Evolutionary conservation across 169 alveolate genomes (phyloP).

Genomic region (Eimeria brunetti): DNA sequence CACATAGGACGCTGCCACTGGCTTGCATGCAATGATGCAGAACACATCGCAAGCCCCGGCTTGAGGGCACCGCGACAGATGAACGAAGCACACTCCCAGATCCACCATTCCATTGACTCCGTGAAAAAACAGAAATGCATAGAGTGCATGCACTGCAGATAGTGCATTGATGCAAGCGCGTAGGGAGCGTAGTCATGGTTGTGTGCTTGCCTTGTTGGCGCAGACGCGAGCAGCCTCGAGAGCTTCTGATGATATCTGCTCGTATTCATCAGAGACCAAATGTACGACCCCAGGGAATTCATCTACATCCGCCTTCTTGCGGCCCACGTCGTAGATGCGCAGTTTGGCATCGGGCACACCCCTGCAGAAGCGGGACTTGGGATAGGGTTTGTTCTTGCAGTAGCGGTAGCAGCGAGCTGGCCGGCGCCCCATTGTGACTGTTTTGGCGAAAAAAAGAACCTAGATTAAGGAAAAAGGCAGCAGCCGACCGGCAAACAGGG

Average conservation of each 20-base stretch:
- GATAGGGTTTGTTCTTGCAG: conserved; percentile 99
- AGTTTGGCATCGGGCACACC: conserved; percentile 99
- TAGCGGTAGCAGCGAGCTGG: conserved; percentile 99
- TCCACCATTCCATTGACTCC: not conserved
- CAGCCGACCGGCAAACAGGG: not conserved
- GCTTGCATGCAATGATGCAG: not conserved
- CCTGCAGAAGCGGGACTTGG: conserved; percentile 99
- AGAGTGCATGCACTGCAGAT: not conserved
- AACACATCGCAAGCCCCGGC: not conserved
- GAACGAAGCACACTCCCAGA: not conserved
- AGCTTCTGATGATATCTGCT: conserved; percentile 99
- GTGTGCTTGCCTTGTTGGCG: conserved; percentile 94
- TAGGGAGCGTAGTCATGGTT: not conserved
- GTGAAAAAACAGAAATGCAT: not conserved
- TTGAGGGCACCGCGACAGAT: not conserved
- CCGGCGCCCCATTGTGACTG: conserved; percentile 98
- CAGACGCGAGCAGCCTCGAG: conserved; percentile 99
- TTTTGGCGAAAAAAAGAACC: not conserved
- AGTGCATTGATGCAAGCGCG: not conserved
- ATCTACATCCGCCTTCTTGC: conserved; percentile 97
- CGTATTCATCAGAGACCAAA: conserved; percentile 98
- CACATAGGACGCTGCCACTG: too few species aligned
- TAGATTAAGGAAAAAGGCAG: not conserved
- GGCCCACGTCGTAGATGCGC: conserved; percentile 98
- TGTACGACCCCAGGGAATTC: conserved; percentile 98